phyloP scores from a whole-genome alignment of 1,284 basidiomycete genomes.

The Sanghuangporus weigelae region DNA sequence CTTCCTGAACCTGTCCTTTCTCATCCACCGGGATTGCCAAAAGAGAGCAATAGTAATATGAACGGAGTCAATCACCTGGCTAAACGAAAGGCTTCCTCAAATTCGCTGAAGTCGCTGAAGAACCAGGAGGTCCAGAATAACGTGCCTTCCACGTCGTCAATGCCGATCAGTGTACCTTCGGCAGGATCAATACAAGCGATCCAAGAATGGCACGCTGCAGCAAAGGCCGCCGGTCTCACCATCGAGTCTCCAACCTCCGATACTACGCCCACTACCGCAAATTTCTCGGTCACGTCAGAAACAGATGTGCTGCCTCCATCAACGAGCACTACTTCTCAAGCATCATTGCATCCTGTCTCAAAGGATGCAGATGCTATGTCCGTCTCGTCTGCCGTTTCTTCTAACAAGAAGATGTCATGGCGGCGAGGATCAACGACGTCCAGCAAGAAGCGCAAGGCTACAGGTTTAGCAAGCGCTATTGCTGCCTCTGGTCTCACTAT shows the following conservation, averaged over 20 bases:
- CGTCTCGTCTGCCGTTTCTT: constrained; percentile 32
- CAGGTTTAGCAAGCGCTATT: constrained; percentile 58
- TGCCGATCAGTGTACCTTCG: neutral
- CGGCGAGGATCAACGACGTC: constrained; percentile 30
- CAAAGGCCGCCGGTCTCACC: constrained; percentile 30
- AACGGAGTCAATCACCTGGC: constrained; percentile 5
- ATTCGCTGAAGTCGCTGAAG: constrained; percentile 23
- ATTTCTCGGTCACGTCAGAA: constrained; percentile 25
- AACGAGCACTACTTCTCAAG: constrained; percentile 21
- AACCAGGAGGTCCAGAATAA: constrained; percentile 9
- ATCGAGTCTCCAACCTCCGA: constrained; percentile 45
- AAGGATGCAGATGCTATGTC: constrained; percentile 39
- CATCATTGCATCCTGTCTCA: constrained; percentile 24
- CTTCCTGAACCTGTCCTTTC: constrained; percentile 2
- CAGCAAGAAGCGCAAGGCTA: constrained; percentile 31
- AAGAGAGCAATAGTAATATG: neutral
- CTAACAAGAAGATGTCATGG: constrained; percentile 32
- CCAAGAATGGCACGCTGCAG: neutral
- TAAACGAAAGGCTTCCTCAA: constrained; percentile 13
- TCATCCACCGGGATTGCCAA: neutral
- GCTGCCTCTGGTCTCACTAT: constrained; percentile 63
- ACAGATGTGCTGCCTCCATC: constrained; percentile 16
- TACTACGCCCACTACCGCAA: constrained; percentile 24
- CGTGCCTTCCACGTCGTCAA: neutral
- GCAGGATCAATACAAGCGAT: constrained; percentile 20